A percentile compares a stretch with the other conserved stretches of the same genome.
phyloP scores from a whole-genome alignment of 1,139 yeast species.

The Yamadazyma friedrichii region DNA sequence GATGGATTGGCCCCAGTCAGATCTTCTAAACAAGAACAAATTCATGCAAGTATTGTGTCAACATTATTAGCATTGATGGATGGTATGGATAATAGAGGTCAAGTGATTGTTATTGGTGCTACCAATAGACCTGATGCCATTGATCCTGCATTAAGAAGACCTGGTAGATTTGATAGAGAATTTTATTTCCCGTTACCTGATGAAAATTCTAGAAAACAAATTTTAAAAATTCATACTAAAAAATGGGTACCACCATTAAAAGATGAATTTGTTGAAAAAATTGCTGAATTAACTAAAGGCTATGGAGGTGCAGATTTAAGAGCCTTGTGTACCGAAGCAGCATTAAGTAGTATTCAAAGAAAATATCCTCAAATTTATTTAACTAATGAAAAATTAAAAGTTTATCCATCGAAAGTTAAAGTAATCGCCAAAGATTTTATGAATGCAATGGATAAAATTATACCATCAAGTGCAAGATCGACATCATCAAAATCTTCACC shows the following conservation, averaged over 20 bases:
- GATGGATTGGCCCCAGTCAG: conserved; percentile 98
- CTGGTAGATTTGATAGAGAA: conserved; percentile 97
- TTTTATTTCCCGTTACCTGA: conserved; percentile 95
- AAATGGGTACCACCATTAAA: conserved; percentile 82
- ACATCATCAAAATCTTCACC: conserved; percentile 75
- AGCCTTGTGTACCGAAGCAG: conserved; percentile 95
- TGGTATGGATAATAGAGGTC: conserved; percentile 97
- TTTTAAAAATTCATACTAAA: conserved; percentile 78
- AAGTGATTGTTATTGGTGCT: conserved; percentile 96
- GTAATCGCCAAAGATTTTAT: conserved; percentile 88
- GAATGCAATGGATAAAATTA: conserved; percentile 79
- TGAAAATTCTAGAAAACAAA: conserved; percentile 70
- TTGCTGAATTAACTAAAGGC: conserved; percentile 86
- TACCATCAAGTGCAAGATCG: conserved; percentile 91
- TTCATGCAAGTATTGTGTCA: conserved; percentile 95
- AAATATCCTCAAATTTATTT: conserved; percentile 90
- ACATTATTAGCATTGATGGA: conserved; percentile 95
- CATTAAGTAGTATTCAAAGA: conserved; percentile 86
- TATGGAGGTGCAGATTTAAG: conserved; percentile 98
- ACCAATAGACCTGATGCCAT: conserved; percentile 97
- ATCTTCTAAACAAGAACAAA: conserved; percentile 95
- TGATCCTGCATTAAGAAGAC: conserved; percentile 95
- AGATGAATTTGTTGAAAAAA: conserved; percentile 55
- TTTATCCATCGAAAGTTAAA: conserved; percentile 68
- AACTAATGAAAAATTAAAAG: conserved; percentile 68